phyloP scores from a whole-genome alignment of 495 filamentous ascomycete genomes.

The Aspergillus nanangensis region DNA sequence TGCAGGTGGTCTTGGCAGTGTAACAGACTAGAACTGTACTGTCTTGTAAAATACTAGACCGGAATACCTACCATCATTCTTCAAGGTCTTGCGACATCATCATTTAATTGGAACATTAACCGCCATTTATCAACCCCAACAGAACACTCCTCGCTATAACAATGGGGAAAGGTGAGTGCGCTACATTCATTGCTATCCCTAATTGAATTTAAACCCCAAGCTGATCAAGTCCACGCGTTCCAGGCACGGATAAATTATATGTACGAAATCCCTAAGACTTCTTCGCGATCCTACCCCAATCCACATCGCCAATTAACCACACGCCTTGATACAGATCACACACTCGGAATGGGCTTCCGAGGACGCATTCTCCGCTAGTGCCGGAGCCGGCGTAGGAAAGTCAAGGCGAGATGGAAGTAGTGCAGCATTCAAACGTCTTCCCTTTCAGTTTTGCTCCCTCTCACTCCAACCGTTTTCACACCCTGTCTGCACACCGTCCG shows the following conservation, averaged over 20 bases:
- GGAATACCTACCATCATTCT: too few species aligned
- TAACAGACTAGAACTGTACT: too few species aligned
- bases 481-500: slow-evolving; percentile 74
- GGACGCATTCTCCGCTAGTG: slow-evolving; percentile 75
- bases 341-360: slow-evolving; percentile 94
- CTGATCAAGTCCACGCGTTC: slow-evolving; percentile 11
- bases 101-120: background rate
- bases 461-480: slow-evolving; percentile 88
- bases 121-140: slow-evolving; percentile 2
- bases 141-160: slow-evolving; percentile 13
- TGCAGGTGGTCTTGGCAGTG: too few species aligned
- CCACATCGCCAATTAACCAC: background rate
- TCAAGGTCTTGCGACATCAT: slow-evolving; percentile 4
- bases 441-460: slow-evolving; percentile 97
- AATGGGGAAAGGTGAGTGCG: slow-evolving; percentile 57
- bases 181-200: too few species aligned
- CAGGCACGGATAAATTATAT: slow-evolving; percentile 73
- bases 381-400: slow-evolving; percentile 59
- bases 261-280: slow-evolving; percentile 31
- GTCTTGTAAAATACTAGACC: too few species aligned
- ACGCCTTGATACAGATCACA: slow-evolving; percentile 58
- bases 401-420: slow-evolving; percentile 46
- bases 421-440: slow-evolving; percentile 77
- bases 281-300: background rate
- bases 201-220: background rate